phyloP scores from a whole-genome alignment of 148 eudicot species.

The Amaranthus cruentus region DNA sequence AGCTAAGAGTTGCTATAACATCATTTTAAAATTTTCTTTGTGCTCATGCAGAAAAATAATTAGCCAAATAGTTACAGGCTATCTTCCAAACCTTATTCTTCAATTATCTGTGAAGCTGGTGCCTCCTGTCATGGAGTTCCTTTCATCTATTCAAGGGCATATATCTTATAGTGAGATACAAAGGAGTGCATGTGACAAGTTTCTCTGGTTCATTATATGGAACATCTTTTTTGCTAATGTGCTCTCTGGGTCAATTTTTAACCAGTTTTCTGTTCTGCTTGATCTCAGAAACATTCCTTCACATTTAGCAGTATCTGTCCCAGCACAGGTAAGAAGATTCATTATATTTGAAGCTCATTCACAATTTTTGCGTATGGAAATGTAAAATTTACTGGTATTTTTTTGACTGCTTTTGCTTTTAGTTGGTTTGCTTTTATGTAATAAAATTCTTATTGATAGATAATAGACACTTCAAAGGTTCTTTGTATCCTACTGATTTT shows the following conservation, averaged over 20 bases:
- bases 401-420: neutral
- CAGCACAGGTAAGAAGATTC: slow-evolving; percentile 52
- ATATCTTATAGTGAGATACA: slow-evolving; percentile 61
- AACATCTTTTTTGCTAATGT: slow-evolving; percentile 74
- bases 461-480: too few species aligned
- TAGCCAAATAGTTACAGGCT: slow-evolving; percentile 63
- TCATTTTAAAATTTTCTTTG: slow-evolving; percentile 7
- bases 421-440: too few species aligned
- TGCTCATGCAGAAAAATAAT: slow-evolving; percentile 47
- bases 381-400: neutral
- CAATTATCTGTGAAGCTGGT: slow-evolving; percentile 47
- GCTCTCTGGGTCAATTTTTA: slow-evolving; percentile 67
- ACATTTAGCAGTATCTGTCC: slow-evolving; percentile 57
- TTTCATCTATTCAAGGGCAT: slow-evolving; percentile 70
- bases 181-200: slow-evolving; percentile 71
- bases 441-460: too few species aligned
- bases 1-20: slow-evolving; percentile 2
- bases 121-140: slow-evolving; percentile 71
- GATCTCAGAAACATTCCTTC: slow-evolving; percentile 56
- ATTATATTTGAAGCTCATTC: neutral
- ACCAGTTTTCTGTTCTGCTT: slow-evolving; percentile 43
- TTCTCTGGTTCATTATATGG: slow-evolving; percentile 71
- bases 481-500: too few species aligned
- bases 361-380: neutral
- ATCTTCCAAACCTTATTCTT: slow-evolving; percentile 77